Percentiles rank a stretch among this genome's conserved stretches.
phyloP scores from a whole-genome alignment of 2,329 filamentous ascomycete species.

The Hirsutella thompsonii region DNA sequence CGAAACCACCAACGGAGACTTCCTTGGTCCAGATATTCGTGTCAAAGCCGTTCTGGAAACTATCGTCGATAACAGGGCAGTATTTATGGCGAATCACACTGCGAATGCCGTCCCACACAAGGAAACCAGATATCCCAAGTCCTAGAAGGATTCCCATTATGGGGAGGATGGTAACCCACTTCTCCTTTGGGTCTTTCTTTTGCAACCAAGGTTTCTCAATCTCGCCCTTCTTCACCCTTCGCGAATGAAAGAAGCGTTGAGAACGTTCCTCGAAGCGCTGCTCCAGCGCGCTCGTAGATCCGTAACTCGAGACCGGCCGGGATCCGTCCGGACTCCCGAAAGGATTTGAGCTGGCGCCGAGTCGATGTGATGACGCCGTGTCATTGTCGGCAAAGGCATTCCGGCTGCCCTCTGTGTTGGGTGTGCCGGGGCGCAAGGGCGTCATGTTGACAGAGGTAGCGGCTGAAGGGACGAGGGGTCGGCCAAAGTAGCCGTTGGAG shows the following conservation, averaged over 20 bases:
- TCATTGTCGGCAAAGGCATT: constrained; percentile 30
- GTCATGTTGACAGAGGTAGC: constrained; percentile 24
- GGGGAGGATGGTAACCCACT: constrained; percentile 76
- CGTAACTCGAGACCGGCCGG: constrained; percentile 33
- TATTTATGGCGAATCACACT: constrained; percentile 66
- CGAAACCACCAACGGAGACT: constrained; percentile 61
- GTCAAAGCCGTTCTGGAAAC: constrained; percentile 48
- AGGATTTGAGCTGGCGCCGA: constrained; percentile 22
- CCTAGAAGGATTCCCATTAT: constrained; percentile 59
- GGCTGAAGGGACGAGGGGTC: constrained; percentile 17
- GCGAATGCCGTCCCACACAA: constrained; percentile 62
- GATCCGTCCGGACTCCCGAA: constrained; percentile 32
- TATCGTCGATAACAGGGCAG: constrained; percentile 53
- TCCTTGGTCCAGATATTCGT: constrained; percentile 59
- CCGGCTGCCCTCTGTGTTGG: constrained; percentile 24
- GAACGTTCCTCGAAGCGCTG: constrained; percentile 22
- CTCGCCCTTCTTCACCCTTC: constrained; percentile 58
- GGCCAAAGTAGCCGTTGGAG: constrained; percentile 13
- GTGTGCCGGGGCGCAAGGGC: constrained; percentile 27
- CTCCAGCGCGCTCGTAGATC: constrained; percentile 26
- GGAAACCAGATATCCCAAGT: constrained; percentile 51
- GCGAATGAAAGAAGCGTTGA: constrained; percentile 58
- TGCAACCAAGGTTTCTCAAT: constrained; percentile 66
- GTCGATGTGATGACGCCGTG: constrained; percentile 20
- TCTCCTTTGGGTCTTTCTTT: constrained; percentile 66